Conservation (phyloP, 108 stramenopile species). For the Cyclotella sp. region DNA sequence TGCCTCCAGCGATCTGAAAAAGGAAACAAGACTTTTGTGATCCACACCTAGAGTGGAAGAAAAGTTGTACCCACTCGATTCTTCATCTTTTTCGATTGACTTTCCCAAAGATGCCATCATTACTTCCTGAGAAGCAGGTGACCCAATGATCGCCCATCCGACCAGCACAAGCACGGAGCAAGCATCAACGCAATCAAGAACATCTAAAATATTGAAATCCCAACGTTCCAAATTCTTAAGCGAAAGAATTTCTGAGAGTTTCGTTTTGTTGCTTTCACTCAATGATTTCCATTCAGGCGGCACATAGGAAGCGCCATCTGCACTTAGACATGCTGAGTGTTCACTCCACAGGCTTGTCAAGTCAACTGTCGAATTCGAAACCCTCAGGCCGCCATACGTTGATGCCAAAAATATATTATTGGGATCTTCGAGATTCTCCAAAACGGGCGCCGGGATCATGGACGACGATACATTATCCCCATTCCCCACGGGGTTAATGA, state of each 20-base stretch:
- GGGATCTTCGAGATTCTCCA: conserved; percentile 28
- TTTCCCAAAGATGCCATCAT: conserved; percentile 48
- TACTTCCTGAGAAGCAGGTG: conserved; percentile 58
- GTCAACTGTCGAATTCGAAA: background rate
- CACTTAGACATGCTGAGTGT: background rate
- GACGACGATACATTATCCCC: background rate
- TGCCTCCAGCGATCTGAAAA: conserved; percentile 49
- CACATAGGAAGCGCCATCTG: background rate
- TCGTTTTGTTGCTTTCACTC: conserved; percentile 14
- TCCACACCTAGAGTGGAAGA: conserved; percentile 21
- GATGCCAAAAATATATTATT: conserved; percentile 12
- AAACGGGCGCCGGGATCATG: conserved; percentile 2
- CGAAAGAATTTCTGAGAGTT: conserved; percentile 46
- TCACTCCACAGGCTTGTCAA: background rate
- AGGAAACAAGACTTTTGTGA: conserved; percentile 30
- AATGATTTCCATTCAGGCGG: conserved; percentile 41
- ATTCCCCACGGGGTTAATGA: background rate
- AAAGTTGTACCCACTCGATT: conserved; percentile 27
- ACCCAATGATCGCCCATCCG: conserved; percentile 66
- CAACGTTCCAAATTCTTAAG: conserved; percentile 59
- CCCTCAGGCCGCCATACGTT: conserved; percentile 18
- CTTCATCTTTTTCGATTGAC: conserved; percentile 17
- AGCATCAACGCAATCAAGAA: conserved; percentile 26
- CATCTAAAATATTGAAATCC: conserved; percentile 71
- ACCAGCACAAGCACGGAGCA: conserved; percentile 50